A percentile compares a stretch with the other conserved stretches of the same genome.
Conservation (phyloP, 2,329 filamentous ascomycete species). For the Colletotrichum chlorophyti region DNA sequence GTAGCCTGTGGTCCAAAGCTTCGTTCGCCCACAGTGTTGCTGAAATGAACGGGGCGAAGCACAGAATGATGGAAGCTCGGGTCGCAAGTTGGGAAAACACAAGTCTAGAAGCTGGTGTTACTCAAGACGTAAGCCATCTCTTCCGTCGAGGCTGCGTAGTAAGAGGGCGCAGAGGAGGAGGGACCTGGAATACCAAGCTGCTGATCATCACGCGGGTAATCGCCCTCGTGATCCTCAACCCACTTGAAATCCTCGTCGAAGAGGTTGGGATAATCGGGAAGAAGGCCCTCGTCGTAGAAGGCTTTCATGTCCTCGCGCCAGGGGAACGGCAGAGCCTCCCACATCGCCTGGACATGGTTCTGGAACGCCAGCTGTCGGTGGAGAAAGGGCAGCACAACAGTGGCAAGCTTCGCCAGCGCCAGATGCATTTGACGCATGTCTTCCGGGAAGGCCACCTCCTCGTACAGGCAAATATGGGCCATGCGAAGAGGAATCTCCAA, state of each 20-base stretch:
- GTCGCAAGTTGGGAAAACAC: too few relatives aligned
- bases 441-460: constrained; percentile 7
- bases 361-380: constrained; percentile 10
- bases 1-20: too few relatives aligned
- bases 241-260: constrained; percentile 7
- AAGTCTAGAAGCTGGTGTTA: not conserved
- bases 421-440: constrained; percentile 20
- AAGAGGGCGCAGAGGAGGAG: not conserved
- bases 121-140: constrained; percentile 6
- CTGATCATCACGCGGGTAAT: not conserved
- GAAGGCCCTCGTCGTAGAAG: constrained; percentile 14
- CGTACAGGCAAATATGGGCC: constrained; percentile 10
- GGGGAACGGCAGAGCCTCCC: constrained; percentile 20
- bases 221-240: not conserved
- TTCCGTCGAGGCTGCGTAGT: constrained; percentile 6
- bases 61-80: too few relatives aligned
- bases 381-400: constrained; percentile 17
- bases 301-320: constrained; percentile 22
- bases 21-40: too few relatives aligned
- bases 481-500: constrained; percentile 23
- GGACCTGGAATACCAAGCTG: not conserved
- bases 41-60: too few relatives aligned
- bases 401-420: constrained; percentile 7
- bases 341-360: not conserved
- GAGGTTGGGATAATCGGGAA: constrained; percentile 9